Evolutionary conservation across 768 basidiomycete genomes (phyloP).

Genomic region (Trametes cingulata): DNA sequence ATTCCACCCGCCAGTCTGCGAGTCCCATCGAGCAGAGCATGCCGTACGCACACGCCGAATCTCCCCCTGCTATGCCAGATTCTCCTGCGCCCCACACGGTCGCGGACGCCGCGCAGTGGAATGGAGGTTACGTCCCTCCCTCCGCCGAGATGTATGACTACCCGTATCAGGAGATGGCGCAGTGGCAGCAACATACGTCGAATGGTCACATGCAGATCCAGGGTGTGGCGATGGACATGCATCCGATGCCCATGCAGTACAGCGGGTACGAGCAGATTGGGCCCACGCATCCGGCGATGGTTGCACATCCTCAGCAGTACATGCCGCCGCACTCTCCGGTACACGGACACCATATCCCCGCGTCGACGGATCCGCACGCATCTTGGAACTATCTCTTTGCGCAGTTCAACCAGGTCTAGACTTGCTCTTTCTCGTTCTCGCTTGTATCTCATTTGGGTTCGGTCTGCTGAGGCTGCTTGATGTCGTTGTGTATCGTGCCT

Average conservation of each 20-base stretch:
- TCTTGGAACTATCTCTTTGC: slow-evolving; percentile 31
- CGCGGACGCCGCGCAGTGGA: not conserved
- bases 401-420: slow-evolving; percentile 26
- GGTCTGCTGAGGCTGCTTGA: not conserved
- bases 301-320: not conserved
- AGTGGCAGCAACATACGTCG: not conserved
- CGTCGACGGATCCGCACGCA: slow-evolving; percentile 23
- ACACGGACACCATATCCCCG: slow-evolving; percentile 17
- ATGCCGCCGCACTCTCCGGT: slow-evolving; percentile 12
- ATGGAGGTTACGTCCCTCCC: slow-evolving; percentile 1
- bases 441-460: not conserved
- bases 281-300: not conserved
- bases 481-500: not conserved
- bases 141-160: slow-evolving; percentile 17
- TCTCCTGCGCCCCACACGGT: not conserved
- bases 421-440: not conserved
- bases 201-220: not conserved
- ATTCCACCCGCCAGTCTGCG: slow-evolving; percentile 13
- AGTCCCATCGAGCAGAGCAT: slow-evolving; percentile 14
- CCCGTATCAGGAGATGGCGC: slow-evolving; percentile 11
- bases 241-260: slow-evolving; percentile 13
- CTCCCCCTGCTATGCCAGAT: not conserved
- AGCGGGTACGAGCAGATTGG: slow-evolving; percentile 4
- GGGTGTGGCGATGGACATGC: slow-evolving; percentile 21
- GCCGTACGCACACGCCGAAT: not conserved